A percentile compares a stretch with the other conserved stretches of the same genome.
Evolutionary conservation across 495 filamentous ascomycete species (phyloP).

Genomic region (Pyrenula massariospora): DNA sequence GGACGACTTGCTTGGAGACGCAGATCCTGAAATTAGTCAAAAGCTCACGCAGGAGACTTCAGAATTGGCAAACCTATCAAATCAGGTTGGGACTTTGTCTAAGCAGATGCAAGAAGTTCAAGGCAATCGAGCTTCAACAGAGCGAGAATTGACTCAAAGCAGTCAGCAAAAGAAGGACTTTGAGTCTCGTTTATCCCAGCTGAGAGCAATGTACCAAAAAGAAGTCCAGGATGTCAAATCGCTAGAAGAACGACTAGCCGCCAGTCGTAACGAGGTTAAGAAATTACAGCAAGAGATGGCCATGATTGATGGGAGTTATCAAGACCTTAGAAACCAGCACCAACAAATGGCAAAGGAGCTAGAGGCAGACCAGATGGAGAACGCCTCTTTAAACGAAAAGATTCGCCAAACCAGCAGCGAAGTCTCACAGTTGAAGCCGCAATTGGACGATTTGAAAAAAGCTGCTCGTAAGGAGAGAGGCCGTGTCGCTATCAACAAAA

Average conservation of each 20-base stretch:
- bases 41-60: conserved; percentile 78
- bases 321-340: conserved; percentile 79
- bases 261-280: conserved; percentile 65
- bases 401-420: conserved; percentile 74
- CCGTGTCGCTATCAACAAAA: conserved; percentile 92
- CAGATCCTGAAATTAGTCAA: conserved; percentile 79
- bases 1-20: conserved; percentile 91
- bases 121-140: conserved; percentile 60
- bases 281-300: conserved; percentile 74
- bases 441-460: conserved; percentile 79
- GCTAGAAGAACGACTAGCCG: conserved; percentile 69
- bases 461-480: conserved; percentile 92
- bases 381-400: conserved; percentile 70
- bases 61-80: conserved; percentile 92
- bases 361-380: conserved; percentile 81
- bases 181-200: conserved; percentile 71
- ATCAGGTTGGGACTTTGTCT: conserved; percentile 78
- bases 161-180: conserved; percentile 83
- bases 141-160: conserved; percentile 67
- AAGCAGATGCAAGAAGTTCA: conserved; percentile 92
- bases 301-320: conserved; percentile 66
- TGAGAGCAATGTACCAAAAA: conserved; percentile 80
- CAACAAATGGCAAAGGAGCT: conserved; percentile 61
- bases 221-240: conserved; percentile 77
- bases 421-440: conserved; percentile 69